Evolutionary conservation across 2,329 filamentous ascomycete genomes (phyloP).

Genomic region (Apiospora kogelbergensis): DNA sequence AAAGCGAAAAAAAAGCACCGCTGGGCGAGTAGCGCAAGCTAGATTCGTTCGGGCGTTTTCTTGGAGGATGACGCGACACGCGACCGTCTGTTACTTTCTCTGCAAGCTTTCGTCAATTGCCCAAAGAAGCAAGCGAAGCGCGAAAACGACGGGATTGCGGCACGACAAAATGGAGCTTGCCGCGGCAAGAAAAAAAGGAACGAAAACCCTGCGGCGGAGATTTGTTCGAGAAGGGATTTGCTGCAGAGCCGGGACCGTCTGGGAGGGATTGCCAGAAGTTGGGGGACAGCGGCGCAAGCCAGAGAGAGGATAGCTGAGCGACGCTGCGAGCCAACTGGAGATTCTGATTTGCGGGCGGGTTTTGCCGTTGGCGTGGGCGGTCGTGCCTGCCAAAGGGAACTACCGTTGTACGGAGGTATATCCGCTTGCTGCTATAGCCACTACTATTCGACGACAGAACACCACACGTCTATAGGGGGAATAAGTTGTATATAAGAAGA

Average conservation of each 20-base stretch:
- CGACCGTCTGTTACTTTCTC: not conserved
- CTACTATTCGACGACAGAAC: not conserved
- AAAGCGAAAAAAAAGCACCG: not conserved
- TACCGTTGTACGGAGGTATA: constrained; percentile 5
- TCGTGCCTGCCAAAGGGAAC: not conserved
- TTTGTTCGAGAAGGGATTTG: not conserved
- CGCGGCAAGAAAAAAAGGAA: not conserved
- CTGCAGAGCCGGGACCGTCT: not conserved
- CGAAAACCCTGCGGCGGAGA: not conserved
- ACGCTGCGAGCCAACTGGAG: not conserved
- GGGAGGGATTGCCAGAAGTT: not conserved
- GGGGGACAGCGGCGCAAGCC: not conserved
- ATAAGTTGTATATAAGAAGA: not conserved
- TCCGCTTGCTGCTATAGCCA: not conserved
- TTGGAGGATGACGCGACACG: not conserved
- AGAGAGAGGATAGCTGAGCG: not conserved
- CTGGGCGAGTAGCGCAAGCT: not conserved
- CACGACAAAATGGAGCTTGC: not conserved
- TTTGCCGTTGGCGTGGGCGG: not conserved
- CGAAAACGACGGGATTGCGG: not conserved
- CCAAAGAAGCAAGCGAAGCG: not conserved
- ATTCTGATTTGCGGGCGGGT: constrained; percentile 7
- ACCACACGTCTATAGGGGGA: not conserved
- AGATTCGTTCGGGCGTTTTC: not conserved
- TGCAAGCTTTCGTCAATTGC: not conserved